Conservation (phyloP, 208 protist genomes). For the Crithidia sp. region DNA sequence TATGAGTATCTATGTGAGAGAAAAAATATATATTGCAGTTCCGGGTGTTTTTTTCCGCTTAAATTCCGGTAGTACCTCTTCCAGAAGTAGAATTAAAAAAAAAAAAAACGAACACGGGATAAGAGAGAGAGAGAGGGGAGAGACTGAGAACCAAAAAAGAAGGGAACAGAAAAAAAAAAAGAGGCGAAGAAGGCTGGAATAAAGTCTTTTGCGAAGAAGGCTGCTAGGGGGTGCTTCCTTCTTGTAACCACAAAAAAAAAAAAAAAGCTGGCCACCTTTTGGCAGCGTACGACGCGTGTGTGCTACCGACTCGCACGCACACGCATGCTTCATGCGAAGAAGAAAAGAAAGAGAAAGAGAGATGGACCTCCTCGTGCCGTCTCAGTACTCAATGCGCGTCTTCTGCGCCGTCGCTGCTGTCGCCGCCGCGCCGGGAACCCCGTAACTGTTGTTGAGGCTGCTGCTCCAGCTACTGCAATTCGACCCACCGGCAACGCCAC, state of each 20-base stretch:
- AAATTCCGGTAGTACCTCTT: too few relatives aligned
- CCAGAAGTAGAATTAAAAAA: neutral
- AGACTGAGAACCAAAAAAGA: neutral
- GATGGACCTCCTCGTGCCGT: neutral
- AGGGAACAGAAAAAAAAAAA: conserved; percentile 4
- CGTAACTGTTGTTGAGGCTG: conserved; percentile 11
- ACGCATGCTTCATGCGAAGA: neutral
- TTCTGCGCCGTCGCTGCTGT: neutral
- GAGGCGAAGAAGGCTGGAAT: neutral
- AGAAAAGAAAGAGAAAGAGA: neutral
- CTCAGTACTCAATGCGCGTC: conserved; percentile 1
- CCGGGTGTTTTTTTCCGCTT: too few relatives aligned
- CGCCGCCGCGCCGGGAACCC: neutral
- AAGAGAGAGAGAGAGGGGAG: neutral
- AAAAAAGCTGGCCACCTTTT: neutral
- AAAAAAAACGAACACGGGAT: conserved; percentile 8
- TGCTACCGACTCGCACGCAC: neutral
- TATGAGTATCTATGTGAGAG: neutral
- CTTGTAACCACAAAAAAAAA: conserved; percentile 5
- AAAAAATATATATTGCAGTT: too few relatives aligned
- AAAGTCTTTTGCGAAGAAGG: neutral
- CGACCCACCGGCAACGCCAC: neutral
- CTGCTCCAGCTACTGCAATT: conserved; percentile 7
- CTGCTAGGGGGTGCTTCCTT: neutral
- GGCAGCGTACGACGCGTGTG: too few relatives aligned